A percentile compares a stretch with the other conserved stretches of the same genome.
These are phyloP conservation scores for Umbelopsis ramanniana DNA, from an alignment of 192 early-diverging fungal species.

Conservation along the genomic window DNA sequence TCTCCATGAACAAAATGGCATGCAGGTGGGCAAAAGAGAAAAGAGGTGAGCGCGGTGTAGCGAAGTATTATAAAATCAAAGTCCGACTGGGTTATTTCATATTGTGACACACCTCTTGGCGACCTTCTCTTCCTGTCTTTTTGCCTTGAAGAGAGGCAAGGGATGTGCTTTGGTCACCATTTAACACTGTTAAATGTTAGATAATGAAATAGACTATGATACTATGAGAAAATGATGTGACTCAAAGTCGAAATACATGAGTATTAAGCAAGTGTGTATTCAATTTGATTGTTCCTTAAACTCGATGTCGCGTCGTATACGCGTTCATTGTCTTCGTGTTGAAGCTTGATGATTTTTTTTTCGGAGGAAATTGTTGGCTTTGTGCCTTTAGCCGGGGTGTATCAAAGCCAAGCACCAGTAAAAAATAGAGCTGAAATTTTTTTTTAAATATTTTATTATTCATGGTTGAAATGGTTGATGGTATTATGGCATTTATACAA, in stretches of 20 bases:
- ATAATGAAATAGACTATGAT: not conserved
- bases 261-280: not conserved
- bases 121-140: not conserved
- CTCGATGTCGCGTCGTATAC: not conserved
- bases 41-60: not conserved
- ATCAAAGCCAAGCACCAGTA: too few relatives aligned
- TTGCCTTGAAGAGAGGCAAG: too few relatives aligned
- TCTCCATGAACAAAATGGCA: constrained; percentile 18
- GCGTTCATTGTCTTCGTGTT: not conserved
- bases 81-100: not conserved
- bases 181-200: too few relatives aligned
- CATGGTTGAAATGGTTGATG: too few relatives aligned
- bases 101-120: constrained; percentile 17
- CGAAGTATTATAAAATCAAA: constrained; percentile 17
- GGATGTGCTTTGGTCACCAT: too few relatives aligned
- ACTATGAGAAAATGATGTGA: not conserved
- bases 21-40: constrained; percentile 13
- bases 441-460: too few relatives aligned
- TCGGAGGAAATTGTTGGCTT: too few relatives aligned
- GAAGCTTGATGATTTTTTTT: not conserved
- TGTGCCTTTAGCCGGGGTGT: too few relatives aligned
- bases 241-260: not conserved
- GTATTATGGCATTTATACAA: too few relatives aligned
- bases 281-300: constrained; percentile 12
- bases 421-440: too few relatives aligned